These are phyloP conservation scores for Paspalum notatum DNA, from an alignment of 176 grass and related monocot genomes.

Conservation along the genomic window DNA sequence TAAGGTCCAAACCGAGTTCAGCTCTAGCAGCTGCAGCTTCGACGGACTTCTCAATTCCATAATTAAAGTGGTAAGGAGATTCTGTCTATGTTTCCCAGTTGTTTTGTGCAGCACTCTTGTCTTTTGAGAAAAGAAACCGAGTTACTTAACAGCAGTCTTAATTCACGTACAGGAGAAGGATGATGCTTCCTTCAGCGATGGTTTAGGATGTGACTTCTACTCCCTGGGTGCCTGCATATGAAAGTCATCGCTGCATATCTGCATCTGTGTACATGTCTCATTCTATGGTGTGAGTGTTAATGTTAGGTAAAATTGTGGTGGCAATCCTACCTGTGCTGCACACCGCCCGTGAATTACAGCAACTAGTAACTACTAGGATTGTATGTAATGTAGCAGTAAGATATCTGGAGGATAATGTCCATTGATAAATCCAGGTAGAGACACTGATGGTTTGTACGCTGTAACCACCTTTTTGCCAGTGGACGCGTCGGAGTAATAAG, in stretches of 20 bases:
- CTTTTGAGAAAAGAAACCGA: background rate
- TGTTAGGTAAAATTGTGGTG: conserved; percentile 6
- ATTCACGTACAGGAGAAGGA: conserved; percentile 71
- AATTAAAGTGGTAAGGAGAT: conserved; percentile 73
- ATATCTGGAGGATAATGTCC: background rate
- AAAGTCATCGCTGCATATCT: conserved; percentile 1
- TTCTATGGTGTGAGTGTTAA: conserved; percentile 33
- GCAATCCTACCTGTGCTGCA: background rate
- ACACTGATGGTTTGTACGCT: background rate
- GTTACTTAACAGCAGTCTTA: background rate
- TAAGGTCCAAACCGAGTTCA: conserved; percentile 58
- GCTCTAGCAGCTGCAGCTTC: conserved; percentile 65
- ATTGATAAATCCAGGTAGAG: conserved; percentile 28
- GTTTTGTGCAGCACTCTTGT: background rate
- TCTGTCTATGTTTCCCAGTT: background rate
- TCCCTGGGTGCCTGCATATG: conserved; percentile 86
- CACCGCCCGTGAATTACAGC: background rate
- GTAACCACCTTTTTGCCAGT: conserved; percentile 6
- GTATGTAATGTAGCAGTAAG: conserved; percentile 38
- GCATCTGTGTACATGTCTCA: conserved; percentile 19
- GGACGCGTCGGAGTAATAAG: background rate
- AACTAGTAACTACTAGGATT: background rate
- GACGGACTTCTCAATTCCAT: conserved; percentile 82
- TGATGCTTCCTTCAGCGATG: conserved; percentile 65
- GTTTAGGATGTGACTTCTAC: conserved; percentile 72